Evolutionary conservation across 2,329 filamentous ascomycete genomes (phyloP).

Genomic region (Bipolaris victoriae): DNA sequence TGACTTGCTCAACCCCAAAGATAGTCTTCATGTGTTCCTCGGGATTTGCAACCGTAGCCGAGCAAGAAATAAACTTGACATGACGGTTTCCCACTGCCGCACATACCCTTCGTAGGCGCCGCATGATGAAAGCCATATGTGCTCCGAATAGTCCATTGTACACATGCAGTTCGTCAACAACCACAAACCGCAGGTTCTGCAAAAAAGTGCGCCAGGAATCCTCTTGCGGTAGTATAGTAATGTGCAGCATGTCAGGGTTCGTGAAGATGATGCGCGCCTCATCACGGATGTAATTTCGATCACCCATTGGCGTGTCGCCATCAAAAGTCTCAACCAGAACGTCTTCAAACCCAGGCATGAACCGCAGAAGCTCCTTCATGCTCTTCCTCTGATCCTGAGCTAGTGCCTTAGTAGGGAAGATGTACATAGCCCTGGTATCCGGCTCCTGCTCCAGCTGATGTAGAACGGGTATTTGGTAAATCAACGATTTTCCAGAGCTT

Average conservation of each 20-base stretch:
- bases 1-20: conserved; percentile 85
- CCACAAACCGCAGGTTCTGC: conserved; percentile 88
- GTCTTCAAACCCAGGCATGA: conserved; percentile 77
- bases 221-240: conserved; percentile 92
- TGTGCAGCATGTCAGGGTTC: conserved; percentile 96
- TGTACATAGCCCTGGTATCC: conserved; percentile 88
- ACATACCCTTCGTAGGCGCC: conserved; percentile 83
- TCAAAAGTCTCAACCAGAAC: conserved; percentile 91
- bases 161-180: conserved; percentile 85
- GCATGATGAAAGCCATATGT: conserved; percentile 94
- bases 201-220: conserved; percentile 86
- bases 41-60: conserved; percentile 93
- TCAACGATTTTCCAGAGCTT: conserved; percentile 95
- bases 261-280: conserved; percentile 94
- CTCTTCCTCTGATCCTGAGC: conserved; percentile 93
- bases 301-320: conserved; percentile 85
- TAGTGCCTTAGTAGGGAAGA: conserved; percentile 95
- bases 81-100: conserved; percentile 84
- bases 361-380: conserved; percentile 81
- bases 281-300: conserved; percentile 80
- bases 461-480: conserved; percentile 93
- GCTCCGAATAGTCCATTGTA: conserved; percentile 96
- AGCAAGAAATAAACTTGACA: conserved; percentile 93
- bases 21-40: conserved; percentile 89
- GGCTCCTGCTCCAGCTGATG: conserved; percentile 81